phyloP scores from a whole-genome alignment of 768 basidiomycete species.

The Boletus rubropictus region DNA sequence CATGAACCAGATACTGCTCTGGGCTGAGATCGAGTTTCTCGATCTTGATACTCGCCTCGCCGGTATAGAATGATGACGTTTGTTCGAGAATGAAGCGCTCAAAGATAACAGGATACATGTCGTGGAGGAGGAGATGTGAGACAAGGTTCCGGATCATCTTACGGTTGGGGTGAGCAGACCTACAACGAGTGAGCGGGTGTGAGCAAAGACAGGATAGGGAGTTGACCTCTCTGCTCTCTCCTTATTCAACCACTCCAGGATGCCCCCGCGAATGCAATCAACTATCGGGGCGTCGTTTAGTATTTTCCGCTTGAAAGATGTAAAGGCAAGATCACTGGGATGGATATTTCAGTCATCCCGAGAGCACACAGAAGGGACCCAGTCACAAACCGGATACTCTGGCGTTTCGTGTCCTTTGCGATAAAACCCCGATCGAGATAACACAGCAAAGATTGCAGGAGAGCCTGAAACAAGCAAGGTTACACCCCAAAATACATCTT shows the following conservation, averaged over 20 bases:
- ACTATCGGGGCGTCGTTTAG: slow-evolving; percentile 45
- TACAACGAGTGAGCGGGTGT: slow-evolving; percentile 14
- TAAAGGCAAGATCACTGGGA: slow-evolving; percentile 51
- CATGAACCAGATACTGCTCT: slow-evolving; percentile 48
- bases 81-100: slow-evolving; percentile 49
- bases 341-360: not conserved
- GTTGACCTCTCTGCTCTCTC: slow-evolving; percentile 45
- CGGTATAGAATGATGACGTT: slow-evolving; percentile 48
- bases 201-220: not conserved
- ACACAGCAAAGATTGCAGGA: slow-evolving; percentile 59
- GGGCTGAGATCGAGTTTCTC: slow-evolving; percentile 34
- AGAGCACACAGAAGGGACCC: not conserved
- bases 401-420: slow-evolving; percentile 32
- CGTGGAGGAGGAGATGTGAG: slow-evolving; percentile 49
- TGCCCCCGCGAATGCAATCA: slow-evolving; percentile 37
- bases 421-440: slow-evolving; percentile 70
- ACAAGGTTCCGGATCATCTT: slow-evolving; percentile 46
- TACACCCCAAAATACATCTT: not conserved
- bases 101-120: slow-evolving; percentile 50
- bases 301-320: slow-evolving; percentile 45
- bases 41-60: slow-evolving; percentile 41
- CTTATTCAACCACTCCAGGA: slow-evolving; percentile 47
- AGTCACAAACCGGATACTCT: slow-evolving; percentile 41
- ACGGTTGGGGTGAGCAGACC: slow-evolving; percentile 37
- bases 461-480: slow-evolving; percentile 33